Base-by-base conservation (phyloP, 306 rosid genomes). In the Prunus kanzakura region DNA sequence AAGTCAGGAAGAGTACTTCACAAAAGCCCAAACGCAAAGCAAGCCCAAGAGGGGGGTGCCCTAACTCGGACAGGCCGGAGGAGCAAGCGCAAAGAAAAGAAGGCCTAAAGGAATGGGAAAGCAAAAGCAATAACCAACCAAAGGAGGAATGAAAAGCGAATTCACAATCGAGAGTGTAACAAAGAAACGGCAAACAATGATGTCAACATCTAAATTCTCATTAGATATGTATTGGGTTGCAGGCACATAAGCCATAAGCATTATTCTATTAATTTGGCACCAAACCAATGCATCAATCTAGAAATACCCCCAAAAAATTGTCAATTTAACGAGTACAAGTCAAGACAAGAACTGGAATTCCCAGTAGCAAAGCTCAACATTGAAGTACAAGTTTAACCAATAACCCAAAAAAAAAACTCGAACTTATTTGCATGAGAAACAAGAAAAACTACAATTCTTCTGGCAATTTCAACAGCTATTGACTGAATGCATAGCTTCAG, bases 401-500 rank as follows among this genome's bases (percentile, higher is more conserved):
- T 32, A 47, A 10, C 72, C 72, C 65, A 71, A 49, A 22, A 19
- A 49, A 38, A 6, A 6, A 0, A 38, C 19, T 30, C 72, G 62
- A 62, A 38, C 72, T 78, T 78, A 71, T 78, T 78, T 35, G 82
- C 77, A 71, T 11, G 58, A 8, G 67, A 32, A 64, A 41, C 27
- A 66, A 35, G 47, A 46, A 8, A 25, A 72, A 43, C 27, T 41
- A 38, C 19, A 19, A 4, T n/a, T 64, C 68, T 72, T 64, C 61
- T 8, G 6, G 30, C 20, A 78, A 29, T 23, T 23, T 30, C 29
- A 70, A 23, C 63, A 30, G 62, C 46, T 16, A 23, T 50, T 20
- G 35, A 4, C 14, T 13, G 52, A 10, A 38, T 14, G 19, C 67
- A 64, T 25, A 65, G 58, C 70, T 79, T 90, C 82, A 90, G 77